phyloP scores from a whole-genome alignment of 2,329 filamentous ascomycete genomes.

The Tolypocladium album region DNA sequence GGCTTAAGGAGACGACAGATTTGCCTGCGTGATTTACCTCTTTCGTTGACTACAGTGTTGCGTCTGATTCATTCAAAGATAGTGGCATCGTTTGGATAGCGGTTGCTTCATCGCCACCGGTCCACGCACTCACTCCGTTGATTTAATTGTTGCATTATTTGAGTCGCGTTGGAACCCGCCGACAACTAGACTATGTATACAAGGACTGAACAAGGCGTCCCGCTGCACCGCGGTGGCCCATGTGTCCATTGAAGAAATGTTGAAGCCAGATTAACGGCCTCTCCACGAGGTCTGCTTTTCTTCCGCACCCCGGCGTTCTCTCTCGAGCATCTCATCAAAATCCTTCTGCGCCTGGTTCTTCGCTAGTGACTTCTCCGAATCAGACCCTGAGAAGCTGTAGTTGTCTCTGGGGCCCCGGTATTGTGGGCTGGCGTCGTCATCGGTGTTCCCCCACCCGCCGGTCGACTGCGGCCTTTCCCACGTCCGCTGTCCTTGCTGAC shows the following conservation, averaged over 20 bases:
- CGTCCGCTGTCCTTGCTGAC: slow-evolving; percentile 9
- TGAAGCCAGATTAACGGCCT: slow-evolving; percentile 5
- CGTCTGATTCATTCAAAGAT: background rate
- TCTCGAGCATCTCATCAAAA: slow-evolving; percentile 37
- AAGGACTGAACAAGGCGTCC: too few species aligned
- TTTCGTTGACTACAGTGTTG: background rate
- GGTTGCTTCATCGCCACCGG: background rate
- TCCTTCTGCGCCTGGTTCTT: slow-evolving; percentile 38
- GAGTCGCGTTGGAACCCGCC: background rate
- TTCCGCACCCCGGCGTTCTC: slow-evolving; percentile 24
- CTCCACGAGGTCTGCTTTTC: slow-evolving; percentile 16
- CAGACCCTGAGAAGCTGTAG: slow-evolving; percentile 23
- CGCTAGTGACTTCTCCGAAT: slow-evolving; percentile 24
- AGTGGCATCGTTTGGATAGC: background rate
- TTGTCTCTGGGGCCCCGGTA: slow-evolving; percentile 10
- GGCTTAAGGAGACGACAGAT: slow-evolving; percentile 7
- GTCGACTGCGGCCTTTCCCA: slow-evolving; percentile 8
- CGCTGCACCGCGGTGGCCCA: background rate
- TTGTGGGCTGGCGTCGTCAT: slow-evolving; percentile 14
- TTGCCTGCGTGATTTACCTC: background rate
- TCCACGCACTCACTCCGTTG: background rate
- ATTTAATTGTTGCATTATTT: background rate
- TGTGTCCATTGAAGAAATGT: background rate
- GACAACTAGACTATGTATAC: background rate
- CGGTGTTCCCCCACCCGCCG: slow-evolving; percentile 7